A percentile compares a stretch with the other conserved stretches of the same genome.
These are phyloP conservation scores for Fusarium tjaetaba DNA, from an alignment of 2,329 filamentous ascomycete genomes.

Conservation along the genomic window DNA sequence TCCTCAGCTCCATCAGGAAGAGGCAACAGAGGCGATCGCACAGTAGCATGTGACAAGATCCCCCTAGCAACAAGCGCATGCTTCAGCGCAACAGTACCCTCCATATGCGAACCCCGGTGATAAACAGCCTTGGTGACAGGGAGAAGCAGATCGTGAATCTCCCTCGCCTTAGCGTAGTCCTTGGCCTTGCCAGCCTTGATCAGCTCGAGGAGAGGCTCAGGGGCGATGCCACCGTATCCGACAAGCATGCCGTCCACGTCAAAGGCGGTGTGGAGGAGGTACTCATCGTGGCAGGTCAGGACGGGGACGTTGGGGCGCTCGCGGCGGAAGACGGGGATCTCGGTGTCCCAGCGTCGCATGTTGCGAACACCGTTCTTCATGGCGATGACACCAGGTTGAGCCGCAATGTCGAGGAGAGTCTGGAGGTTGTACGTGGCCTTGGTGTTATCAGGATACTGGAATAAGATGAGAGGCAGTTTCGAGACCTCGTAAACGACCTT, in stretches of 20 bases:
- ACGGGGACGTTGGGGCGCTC: constrained; percentile 61
- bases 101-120: constrained; percentile 65
- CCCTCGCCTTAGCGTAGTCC: constrained; percentile 59
- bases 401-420: constrained; percentile 63
- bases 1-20: constrained; percentile 10
- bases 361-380: constrained; percentile 68
- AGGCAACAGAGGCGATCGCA: constrained; percentile 56
- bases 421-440: constrained; percentile 63
- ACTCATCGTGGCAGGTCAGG: constrained; percentile 63
- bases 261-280: constrained; percentile 61
- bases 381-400: constrained; percentile 62
- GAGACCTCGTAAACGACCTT: constrained; percentile 60
- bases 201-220: constrained; percentile 59
- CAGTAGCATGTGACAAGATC: constrained; percentile 60
- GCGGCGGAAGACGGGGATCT: constrained; percentile 62
- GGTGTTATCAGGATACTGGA: constrained; percentile 64
- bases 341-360: constrained; percentile 66
- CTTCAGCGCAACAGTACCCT: constrained; percentile 63
- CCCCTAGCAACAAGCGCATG: constrained; percentile 62
- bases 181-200: constrained; percentile 60
- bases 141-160: constrained; percentile 60
- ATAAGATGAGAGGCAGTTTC: constrained; percentile 60
- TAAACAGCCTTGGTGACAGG: constrained; percentile 64
- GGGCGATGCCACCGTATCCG: constrained; percentile 64
- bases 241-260: constrained; percentile 64